A percentile compares a stretch with the other conserved stretches of the same genome.
Evolutionary conservation across 2,329 filamentous ascomycete species (phyloP).

Genomic region (Cladorrhinum sp.): DNA sequence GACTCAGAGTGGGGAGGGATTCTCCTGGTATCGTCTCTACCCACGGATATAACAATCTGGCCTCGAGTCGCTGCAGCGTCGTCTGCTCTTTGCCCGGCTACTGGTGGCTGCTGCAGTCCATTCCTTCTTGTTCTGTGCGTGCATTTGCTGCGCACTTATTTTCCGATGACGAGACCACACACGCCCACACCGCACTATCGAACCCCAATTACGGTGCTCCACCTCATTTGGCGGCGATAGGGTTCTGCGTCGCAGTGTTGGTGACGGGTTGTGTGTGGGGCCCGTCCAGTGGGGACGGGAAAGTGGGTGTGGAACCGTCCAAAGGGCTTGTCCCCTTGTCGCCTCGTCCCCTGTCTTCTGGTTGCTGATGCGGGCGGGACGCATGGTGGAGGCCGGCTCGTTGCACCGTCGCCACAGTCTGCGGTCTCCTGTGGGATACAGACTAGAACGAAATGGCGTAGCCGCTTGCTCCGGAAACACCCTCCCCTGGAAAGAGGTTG

Average conservation of each 20-base stretch:
- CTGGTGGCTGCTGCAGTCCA: background rate
- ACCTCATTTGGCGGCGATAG: conserved; percentile 22
- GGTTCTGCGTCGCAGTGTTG: conserved; percentile 16
- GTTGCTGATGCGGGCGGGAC: conserved; percentile 23
- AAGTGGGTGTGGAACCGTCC: conserved; percentile 14
- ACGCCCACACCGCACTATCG: conserved; percentile 16
- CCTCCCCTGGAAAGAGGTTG: conserved; percentile 22
- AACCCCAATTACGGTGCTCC: conserved; percentile 21
- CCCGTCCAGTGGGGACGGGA: conserved; percentile 15
- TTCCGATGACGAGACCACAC: conserved; percentile 13
- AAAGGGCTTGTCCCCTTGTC: conserved; percentile 15
- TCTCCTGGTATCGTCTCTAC: background rate
- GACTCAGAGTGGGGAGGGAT: background rate
- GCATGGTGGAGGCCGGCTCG: conserved; percentile 25
- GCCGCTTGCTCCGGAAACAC: conserved; percentile 30
- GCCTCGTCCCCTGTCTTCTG: conserved; percentile 19
- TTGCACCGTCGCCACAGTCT: conserved; percentile 26
- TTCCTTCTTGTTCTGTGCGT: background rate
- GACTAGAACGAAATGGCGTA: conserved; percentile 28
- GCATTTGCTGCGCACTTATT: conserved; percentile 14
- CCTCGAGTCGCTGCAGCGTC: background rate
- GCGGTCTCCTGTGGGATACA: conserved; percentile 11
- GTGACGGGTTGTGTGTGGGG: conserved; percentile 8
- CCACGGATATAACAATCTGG: background rate
- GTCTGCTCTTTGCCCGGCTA: background rate